Evolutionary conservation across 192 early-diverging fungal genomes (phyloP).

Genomic region (Lobosporangium transversale): DNA sequence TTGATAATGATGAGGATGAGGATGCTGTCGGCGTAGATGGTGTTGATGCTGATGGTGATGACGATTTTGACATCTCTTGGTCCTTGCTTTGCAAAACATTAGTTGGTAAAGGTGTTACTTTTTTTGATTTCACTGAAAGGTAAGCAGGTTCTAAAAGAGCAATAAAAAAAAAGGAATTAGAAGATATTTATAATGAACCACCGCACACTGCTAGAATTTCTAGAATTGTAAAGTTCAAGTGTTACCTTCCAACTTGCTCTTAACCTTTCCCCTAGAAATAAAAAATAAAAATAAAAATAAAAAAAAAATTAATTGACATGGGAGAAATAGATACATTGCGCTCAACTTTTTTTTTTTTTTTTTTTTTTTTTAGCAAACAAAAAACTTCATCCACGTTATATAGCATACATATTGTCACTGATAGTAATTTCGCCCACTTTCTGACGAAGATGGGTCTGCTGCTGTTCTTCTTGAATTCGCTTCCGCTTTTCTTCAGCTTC

Average conservation of each 20-base stretch:
- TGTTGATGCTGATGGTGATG: slow-evolving; percentile 2
- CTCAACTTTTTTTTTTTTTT: no score
- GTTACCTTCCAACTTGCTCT: slow-evolving; percentile 2
- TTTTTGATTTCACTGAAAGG: slow-evolving; percentile 52
- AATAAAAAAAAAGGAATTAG: neutral
- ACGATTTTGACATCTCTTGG: no score
- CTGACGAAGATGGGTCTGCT: slow-evolving; percentile 7
- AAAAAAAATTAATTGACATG: no score
- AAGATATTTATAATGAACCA: no score
- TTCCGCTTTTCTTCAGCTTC: slow-evolving; percentile 25
- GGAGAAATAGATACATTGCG: no score
- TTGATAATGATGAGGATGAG: neutral
- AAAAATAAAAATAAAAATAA: neutral
- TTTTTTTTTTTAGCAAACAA: no score
- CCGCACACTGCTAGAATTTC: no score
- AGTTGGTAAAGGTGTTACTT: slow-evolving; percentile 40
- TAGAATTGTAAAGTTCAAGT: neutral
- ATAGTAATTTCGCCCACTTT: slow-evolving; percentile 11
- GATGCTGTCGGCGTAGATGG: neutral
- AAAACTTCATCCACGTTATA: neutral
- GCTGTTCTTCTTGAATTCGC: neutral
- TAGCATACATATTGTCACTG: slow-evolving; percentile 2
- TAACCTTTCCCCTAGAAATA: slow-evolving; percentile 13
- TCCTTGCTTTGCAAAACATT: slow-evolving; percentile 44
- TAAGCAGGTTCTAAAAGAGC: slow-evolving; percentile 35